Evolutionary conservation across 768 basidiomycete genomes (phyloP).

Genomic region (Naganishia friedmannii): DNA sequence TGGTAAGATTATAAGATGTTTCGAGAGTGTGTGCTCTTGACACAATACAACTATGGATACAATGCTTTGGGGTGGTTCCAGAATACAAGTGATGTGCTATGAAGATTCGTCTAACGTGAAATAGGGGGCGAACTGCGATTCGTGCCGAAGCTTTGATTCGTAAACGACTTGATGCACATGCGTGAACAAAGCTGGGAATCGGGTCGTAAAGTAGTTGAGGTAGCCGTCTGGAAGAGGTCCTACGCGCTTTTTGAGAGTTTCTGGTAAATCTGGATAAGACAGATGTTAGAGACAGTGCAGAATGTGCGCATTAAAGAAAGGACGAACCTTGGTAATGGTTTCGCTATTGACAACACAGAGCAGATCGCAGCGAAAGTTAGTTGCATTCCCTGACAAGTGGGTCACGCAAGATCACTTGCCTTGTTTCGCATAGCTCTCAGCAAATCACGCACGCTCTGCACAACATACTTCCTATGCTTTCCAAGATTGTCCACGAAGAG

Average conservation of each 20-base stretch:
- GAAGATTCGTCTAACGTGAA: constrained; percentile 54
- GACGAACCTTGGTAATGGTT: constrained; percentile 74
- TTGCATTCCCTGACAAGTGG: no score
- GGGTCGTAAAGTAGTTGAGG: constrained; percentile 83
- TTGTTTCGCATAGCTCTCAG: constrained; percentile 91
- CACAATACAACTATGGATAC: constrained; percentile 22
- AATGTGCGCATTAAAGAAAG: background rate
- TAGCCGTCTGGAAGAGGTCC: constrained; percentile 91
- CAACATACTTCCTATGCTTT: constrained; percentile 96
- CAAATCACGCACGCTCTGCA: constrained; percentile 82
- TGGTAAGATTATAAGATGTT: no score
- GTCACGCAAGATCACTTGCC: constrained; percentile 33
- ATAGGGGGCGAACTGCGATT: constrained; percentile 87
- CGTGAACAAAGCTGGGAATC: constrained; percentile 86
- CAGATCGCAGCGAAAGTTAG: background rate
- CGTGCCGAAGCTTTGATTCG: constrained; percentile 67
- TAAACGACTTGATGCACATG: constrained; percentile 85
- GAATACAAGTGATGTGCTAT: background rate
- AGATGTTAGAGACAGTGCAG: background rate
- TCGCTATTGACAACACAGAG: constrained; percentile 58
- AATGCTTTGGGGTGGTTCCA: background rate
- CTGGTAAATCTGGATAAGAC: constrained; percentile 67
- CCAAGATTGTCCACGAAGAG: constrained; percentile 89
- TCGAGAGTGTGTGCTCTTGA: background rate
- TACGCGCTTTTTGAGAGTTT: constrained; percentile 79